Evolutionary conservation across 2,329 filamentous ascomycete genomes (phyloP).

Genomic region (Chaetomium sp.): DNA sequence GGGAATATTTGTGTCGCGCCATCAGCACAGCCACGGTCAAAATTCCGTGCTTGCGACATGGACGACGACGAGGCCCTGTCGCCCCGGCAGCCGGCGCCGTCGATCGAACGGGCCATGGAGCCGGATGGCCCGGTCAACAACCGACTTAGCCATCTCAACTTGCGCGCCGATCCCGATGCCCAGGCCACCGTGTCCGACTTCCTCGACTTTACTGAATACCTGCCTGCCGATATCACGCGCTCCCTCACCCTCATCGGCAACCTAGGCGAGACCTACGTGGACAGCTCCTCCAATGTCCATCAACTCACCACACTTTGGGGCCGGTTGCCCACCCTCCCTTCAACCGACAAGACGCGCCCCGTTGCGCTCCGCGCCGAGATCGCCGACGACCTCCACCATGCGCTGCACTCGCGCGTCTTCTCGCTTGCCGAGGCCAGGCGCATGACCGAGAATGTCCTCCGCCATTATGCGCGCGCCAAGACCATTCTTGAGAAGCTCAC

Average conservation of each 20-base stretch:
- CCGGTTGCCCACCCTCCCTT: conserved; percentile 43
- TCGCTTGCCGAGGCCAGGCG: conserved; percentile 56
- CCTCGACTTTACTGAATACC: conserved; percentile 63
- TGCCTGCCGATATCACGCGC: conserved; percentile 59
- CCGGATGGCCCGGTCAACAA: conserved; percentile 29
- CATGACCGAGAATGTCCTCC: conserved; percentile 57
- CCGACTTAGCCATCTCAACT: conserved; percentile 39
- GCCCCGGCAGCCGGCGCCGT: conserved; percentile 29
- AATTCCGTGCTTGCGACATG: conserved; percentile 19
- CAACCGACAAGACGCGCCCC: conserved; percentile 42
- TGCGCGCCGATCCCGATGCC: conserved; percentile 58
- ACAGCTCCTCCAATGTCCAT: conserved; percentile 49
- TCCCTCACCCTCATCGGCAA: conserved; percentile 60
- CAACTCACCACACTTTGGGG: conserved; percentile 53
- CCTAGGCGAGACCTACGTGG: conserved; percentile 53
- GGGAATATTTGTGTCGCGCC: neutral
- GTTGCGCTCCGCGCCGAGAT: conserved; percentile 52
- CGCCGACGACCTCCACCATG: conserved; percentile 49
- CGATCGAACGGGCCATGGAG: conserved; percentile 30
- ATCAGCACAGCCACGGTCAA: conserved; percentile 11
- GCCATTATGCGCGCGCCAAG: conserved; percentile 56
- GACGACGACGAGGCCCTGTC: conserved; percentile 29
- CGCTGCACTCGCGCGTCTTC: conserved; percentile 50
- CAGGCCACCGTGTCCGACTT: conserved; percentile 65
- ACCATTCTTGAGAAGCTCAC: conserved; percentile 53